Evolutionary conservation across 2,329 filamentous ascomycete species (phyloP).

Genomic region (Lasiodiplodia gonubiensis): DNA sequence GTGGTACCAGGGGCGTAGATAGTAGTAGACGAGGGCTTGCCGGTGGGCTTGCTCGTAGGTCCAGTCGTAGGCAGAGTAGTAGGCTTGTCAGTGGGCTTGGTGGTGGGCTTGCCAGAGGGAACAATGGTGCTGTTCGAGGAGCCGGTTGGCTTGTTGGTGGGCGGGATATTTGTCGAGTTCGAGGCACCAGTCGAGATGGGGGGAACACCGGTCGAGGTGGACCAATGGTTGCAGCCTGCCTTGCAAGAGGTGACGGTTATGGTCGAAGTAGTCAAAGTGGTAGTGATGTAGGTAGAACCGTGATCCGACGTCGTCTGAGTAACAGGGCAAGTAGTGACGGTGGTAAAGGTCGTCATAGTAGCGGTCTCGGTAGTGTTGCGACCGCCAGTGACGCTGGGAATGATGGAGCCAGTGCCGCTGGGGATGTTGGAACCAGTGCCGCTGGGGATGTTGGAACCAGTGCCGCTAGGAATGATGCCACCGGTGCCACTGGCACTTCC

Average conservation of each 20-base stretch:
- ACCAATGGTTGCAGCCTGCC: conserved; percentile 38
- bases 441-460: conserved; percentile 1
- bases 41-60: conserved; percentile 8
- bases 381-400: not conserved
- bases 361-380: conserved; percentile 29
- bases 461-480: conserved; percentile 35
- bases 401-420: not conserved
- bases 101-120: conserved; percentile 26
- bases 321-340: conserved; percentile 41
- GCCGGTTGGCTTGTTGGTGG: too few species aligned
- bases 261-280: conserved; percentile 45
- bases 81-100: conserved; percentile 19
- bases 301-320: conserved; percentile 35
- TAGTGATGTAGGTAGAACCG: conserved; percentile 37
- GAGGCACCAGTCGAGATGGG: conserved; percentile 8
- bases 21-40: conserved; percentile 5
- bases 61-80: conserved; percentile 11
- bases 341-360: conserved; percentile 40
- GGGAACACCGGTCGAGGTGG: conserved; percentile 30
- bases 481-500: too few species aligned
- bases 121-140: too few species aligned
- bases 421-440: not conserved
- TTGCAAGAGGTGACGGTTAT: conserved; percentile 48
- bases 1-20: conserved; percentile 30
- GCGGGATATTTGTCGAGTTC: conserved; percentile 7